Evolutionary conservation across 305 asterid genomes (phyloP).

Genomic region (Fraxinus nigra): DNA sequence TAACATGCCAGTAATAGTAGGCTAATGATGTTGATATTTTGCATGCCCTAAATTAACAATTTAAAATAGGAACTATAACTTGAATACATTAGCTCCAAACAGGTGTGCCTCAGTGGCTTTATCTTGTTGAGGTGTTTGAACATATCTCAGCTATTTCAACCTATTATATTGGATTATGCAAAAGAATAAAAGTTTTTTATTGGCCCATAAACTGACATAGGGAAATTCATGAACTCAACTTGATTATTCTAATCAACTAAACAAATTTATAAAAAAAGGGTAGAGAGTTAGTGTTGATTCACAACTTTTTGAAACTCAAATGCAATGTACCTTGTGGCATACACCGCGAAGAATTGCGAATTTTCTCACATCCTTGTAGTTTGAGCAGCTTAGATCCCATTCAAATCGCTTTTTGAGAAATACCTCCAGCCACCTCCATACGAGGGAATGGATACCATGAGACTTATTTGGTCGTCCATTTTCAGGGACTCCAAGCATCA

Average conservation of each 20-base stretch:
- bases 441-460: conserved; percentile 59
- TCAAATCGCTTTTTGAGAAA: conserved; percentile 84
- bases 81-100: not conserved
- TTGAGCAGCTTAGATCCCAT: conserved; percentile 67
- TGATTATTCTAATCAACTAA: not conserved
- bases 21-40: not conserved
- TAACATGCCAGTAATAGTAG: not conserved
- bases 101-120: not conserved
- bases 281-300: not conserved
- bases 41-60: not conserved
- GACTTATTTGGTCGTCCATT: conserved; percentile 43
- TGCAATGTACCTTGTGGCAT: conserved; percentile 80
- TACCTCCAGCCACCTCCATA: conserved; percentile 87
- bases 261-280: not conserved
- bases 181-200: not conserved
- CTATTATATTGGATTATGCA: not conserved
- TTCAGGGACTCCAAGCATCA: conserved; percentile 91
- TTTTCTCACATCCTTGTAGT: conserved; percentile 77
- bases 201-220: not conserved
- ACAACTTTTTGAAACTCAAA: conserved; percentile 24
- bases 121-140: not conserved
- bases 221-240: not conserved
- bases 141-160: not conserved
- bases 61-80: not conserved
- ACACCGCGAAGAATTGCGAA: conserved; percentile 94